These are phyloP conservation scores for Candida sakaeoensis DNA, from an alignment of 805 yeast genomes.

Conservation along the genomic window DNA sequence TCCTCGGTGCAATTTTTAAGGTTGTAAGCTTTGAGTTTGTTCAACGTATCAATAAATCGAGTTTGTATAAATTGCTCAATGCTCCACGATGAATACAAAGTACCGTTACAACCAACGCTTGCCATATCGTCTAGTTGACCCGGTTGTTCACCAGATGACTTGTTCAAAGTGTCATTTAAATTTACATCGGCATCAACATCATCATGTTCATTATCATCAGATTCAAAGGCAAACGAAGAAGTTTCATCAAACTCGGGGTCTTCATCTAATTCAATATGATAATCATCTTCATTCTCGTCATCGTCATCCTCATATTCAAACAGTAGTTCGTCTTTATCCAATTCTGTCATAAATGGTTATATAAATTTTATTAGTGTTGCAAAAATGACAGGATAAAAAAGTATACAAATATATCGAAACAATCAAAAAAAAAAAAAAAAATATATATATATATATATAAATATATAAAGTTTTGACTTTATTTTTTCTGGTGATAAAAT, in stretches of 20 bases:
- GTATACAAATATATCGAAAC: no score
- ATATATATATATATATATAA: no score
- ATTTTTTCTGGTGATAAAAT: not conserved
- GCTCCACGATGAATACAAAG: slow-evolving; percentile 25
- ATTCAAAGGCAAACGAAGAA: slow-evolving; percentile 7
- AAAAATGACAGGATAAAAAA: not conserved
- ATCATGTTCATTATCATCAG: slow-evolving; percentile 11
- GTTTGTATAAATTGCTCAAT: slow-evolving; percentile 21
- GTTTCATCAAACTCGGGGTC: slow-evolving; percentile 16
- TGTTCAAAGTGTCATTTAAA: no score
- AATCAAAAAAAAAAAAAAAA: no score
- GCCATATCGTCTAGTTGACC: slow-evolving; percentile 4
- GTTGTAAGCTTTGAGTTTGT: slow-evolving; percentile 18
- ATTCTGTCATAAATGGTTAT: slow-evolving; percentile 4
- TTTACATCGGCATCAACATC: no score
- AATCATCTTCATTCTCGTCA: slow-evolving; percentile 1
- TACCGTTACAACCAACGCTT: slow-evolving; percentile 6
- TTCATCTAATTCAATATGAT: slow-evolving; percentile 9
- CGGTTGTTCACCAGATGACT: not conserved
- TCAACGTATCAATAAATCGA: slow-evolving; percentile 21
- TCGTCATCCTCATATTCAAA: slow-evolving; percentile 23
- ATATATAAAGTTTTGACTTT: not conserved
- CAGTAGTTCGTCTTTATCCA: slow-evolving; percentile 10
- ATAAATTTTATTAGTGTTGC: slow-evolving; percentile 1
- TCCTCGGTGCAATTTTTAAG: slow-evolving; percentile 27